Evolutionary conservation across 169 alveolate species (phyloP).

Genomic region (Plasmodium fragile): DNA sequence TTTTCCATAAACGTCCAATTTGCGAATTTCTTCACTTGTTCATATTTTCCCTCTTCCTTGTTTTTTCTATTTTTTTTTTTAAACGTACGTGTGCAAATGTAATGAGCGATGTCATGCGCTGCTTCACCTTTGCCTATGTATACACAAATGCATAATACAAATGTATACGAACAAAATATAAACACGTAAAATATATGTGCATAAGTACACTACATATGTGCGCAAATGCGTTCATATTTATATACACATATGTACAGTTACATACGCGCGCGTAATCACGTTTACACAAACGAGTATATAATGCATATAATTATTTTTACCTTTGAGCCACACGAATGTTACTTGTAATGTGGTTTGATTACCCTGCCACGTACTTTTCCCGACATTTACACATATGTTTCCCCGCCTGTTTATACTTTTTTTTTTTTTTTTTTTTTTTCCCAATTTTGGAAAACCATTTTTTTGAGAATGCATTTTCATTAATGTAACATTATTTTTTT

Average conservation of each 20-base stretch:
- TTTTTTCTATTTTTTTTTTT: not conserved
- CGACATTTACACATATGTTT: not conserved
- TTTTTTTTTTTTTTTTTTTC: slow-evolving; percentile 13
- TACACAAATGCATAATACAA: slow-evolving; percentile 3
- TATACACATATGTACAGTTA: slow-evolving; percentile 6
- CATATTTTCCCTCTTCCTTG: not conserved
- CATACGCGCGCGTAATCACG: not conserved
- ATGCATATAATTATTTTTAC: not conserved
- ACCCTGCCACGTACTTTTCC: not conserved
- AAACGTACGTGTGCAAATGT: slow-evolving; percentile 5
- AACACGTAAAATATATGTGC: not conserved
- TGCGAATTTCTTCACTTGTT: not conserved
- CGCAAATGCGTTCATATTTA: slow-evolving; percentile 12
- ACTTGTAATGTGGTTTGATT: not conserved
- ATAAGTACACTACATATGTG: not conserved
- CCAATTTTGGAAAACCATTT: not conserved
- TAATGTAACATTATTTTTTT: slow-evolving; percentile 17
- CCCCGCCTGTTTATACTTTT: not conserved
- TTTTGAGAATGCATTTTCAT: not conserved
- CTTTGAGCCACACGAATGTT: not conserved
- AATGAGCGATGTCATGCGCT: not conserved
- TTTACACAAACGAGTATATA: not conserved
- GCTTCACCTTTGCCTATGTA: not conserved
- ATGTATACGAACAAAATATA: not conserved
- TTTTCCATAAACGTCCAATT: not conserved